Base-by-base conservation (phyloP, 306 rosid species). In the Prunus mira region DNA sequence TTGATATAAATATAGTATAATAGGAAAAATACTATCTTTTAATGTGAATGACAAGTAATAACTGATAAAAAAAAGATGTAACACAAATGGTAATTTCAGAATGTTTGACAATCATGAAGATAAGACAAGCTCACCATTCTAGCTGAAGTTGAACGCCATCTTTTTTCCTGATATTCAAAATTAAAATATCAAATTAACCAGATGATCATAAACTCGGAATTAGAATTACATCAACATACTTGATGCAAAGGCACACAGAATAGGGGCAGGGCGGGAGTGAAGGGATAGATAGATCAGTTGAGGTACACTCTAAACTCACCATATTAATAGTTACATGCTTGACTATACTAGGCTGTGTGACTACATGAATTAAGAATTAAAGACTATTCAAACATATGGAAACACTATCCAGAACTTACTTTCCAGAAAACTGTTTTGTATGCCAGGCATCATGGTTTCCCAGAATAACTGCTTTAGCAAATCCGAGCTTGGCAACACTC, bases 391-490 rank as follows among this genome's bases (percentile, higher is more conserved):
- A 71, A 2, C 55, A 56, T 70, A 28, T 5, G 18, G 34, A 20
- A n/a, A 0, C 27, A 24, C 7, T 6, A 6, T 38, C 43, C 43
- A 43, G 43, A 83, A 84, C 87, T 80, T 82, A 95, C 98, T 89
- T 91, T 74, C 85, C 85, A 67, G 97, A 90, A 76, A 92, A 95
- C 74, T 67, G 83, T 73, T 9, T 82, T 54, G 98, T 92, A 81
- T 81, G 88, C 98, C 97, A 95, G 74, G 97, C 81, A 88, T 95
- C 98, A 70, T 92, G 98, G 78, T 89, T 92, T 83, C 97, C 98
- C 84, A 95, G 81, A 75, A 95, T 90, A 75, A 89, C 87, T 68
- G 92, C 96, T 84, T 92, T 92, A 45, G 93, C n/a, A 88, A 89
- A 86, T 74, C 82, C 81, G 65, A 92, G 86, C 38, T 78, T 85